Conservation (phyloP, 108 stramenopile genomes). For the Skeletonema potamos region DNA sequence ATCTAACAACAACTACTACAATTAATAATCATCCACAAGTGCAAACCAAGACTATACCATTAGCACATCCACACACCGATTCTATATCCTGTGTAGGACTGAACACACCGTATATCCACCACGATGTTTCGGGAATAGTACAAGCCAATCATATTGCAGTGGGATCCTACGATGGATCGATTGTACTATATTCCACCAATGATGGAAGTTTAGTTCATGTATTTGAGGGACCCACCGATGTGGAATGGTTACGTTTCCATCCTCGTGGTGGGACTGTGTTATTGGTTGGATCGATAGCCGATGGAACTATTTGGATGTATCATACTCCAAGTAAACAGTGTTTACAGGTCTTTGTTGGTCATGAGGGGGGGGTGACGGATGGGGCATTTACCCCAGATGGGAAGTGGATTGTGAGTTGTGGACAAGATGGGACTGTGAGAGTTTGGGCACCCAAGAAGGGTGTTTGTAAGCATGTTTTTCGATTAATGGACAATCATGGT, state of each 20-base stretch:
- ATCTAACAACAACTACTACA: slow-evolving; percentile 12
- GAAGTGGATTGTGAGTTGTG: slow-evolving; percentile 80
- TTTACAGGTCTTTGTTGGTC: slow-evolving; percentile 96
- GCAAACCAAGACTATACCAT: slow-evolving; percentile 11
- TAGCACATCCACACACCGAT: slow-evolving; percentile 80
- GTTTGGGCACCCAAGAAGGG: slow-evolving; percentile 95
- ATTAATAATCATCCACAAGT: slow-evolving; percentile 1
- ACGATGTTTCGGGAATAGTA: slow-evolving; percentile 39
- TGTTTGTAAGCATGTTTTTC: slow-evolving; percentile 81
- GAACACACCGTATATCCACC: slow-evolving; percentile 57
- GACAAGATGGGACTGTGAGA: slow-evolving; percentile 86
- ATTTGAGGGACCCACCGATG: slow-evolving; percentile 94
- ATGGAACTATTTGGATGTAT: slow-evolving; percentile 98
- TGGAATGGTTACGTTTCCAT: slow-evolving; percentile 95
- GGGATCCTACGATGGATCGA: slow-evolving; percentile 85
- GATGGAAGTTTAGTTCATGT: slow-evolving; percentile 55
- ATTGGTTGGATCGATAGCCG: slow-evolving; percentile 85
- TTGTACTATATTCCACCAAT: slow-evolving; percentile 76
- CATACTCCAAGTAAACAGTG: slow-evolving; percentile 85
- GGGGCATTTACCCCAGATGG: slow-evolving; percentile 90
- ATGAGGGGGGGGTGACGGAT: slow-evolving; percentile 85
- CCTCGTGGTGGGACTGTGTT: slow-evolving; percentile 89
- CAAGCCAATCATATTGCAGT: slow-evolving; percentile 66
- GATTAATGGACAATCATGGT: slow-evolving; percentile 37
- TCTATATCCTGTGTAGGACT: slow-evolving; percentile 85